Conservation (phyloP, 2,329 filamentous ascomycete genomes). For the Elsinoe fawcettii region DNA sequence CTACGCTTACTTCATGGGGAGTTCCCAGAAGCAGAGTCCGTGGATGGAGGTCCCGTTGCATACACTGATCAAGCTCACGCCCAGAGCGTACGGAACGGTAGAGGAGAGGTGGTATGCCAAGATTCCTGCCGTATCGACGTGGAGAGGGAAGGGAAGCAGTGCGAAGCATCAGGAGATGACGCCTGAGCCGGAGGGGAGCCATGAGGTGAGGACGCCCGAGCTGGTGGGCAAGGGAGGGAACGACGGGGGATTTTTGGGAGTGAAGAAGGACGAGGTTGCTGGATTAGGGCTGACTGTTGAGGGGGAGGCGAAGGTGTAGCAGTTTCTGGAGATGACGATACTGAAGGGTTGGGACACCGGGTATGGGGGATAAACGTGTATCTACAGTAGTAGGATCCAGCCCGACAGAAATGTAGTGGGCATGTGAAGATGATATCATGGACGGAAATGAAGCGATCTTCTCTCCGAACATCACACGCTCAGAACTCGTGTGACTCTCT, state of each 20-base stretch:
- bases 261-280: conserved; percentile 1
- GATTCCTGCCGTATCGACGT: conserved; percentile 93
- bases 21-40: conserved; percentile 81
- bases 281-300: conserved; percentile 4
- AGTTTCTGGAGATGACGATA: background rate
- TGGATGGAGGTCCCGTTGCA: conserved; percentile 99
- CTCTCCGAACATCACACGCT: background rate
- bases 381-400: background rate
- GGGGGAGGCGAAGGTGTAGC: background rate
- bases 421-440: conserved; percentile 3
- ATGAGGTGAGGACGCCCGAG: conserved; percentile 14
- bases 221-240: background rate
- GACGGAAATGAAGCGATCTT: background rate
- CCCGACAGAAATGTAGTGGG: background rate
- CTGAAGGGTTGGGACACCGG: too few relatives aligned
- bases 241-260: background rate
- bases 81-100: conserved; percentile 85
- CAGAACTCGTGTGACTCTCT: background rate
- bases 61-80: conserved; percentile 92
- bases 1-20: conserved; percentile 98
- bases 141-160: conserved; percentile 85
- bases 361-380: too few relatives aligned
- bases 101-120: conserved; percentile 82
- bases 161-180: conserved; percentile 64
- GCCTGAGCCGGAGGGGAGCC: conserved; percentile 8